Evolutionary conservation across 2,329 filamentous ascomycete genomes (phyloP), one percentile per base, ranked within the genome.

Genomic region (Trichoderma citrinoviride): DNA sequence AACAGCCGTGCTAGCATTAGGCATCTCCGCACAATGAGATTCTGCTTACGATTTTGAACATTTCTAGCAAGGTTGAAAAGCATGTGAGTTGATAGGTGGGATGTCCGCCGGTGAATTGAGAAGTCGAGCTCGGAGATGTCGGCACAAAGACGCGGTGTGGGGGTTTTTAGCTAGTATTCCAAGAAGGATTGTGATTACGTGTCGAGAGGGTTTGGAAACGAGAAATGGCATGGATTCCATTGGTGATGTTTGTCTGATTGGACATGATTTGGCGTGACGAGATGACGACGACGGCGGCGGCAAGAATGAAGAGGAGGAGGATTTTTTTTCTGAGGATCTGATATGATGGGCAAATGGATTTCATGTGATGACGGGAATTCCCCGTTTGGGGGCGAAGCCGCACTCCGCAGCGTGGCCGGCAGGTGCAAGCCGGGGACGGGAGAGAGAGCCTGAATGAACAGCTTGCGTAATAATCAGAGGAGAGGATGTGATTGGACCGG

Each of bases 341-440:
- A 29, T 29, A 3, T 3, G 27, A 4, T 23, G 19, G 19, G 5
- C 19, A 56, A n/a, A 29, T 29, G 3, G 55, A 58, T 47, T 44
- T n/a, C 14, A 53, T 29, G 12, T 50, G 57, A 61, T 61, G 57
- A 61, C 57, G 46, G 57, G 37, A 61, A 61, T 61, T 61, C 52
- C 57, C 47, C 47, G 15, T 52, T 61, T 53, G 12, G 37, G n/a
- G 57, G 44, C 23, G 29, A 12, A 3, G 10, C 33, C 21, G 15
- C n/a, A n/a, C 33, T 61, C 57, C 47, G 29, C 47, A 37, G 12
- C 46, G n/a, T n/a, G n/a, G n/a, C 29, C 46, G 21, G 27, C 21
- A 25, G n/a, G 53, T n/a, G 19, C 57, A 47, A 41, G 53, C 52
- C 27, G 27, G 46, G 44, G 27, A 44, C 27, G 33, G 56, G 56